Evolutionary conservation across 164 flowering plant species (phyloP), one percentile per base, ranked within the genome.

Genomic region (Platanus orientalis): DNA sequence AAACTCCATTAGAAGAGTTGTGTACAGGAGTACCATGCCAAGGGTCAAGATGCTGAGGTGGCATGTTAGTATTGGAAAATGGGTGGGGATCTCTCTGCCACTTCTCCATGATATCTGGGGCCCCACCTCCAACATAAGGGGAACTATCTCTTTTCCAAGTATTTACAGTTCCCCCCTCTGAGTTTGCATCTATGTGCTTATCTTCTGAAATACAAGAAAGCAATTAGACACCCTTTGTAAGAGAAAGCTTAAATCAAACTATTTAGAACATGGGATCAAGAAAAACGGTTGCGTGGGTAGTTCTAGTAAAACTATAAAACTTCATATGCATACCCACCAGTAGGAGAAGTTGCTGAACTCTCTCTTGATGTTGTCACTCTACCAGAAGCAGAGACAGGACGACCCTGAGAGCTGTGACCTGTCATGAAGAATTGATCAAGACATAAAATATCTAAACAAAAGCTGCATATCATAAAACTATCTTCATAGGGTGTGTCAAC

Each of bases 1-100:
- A 95, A 67, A 78, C 83, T 52, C 89, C 96, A 74, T 81, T 80
- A 48, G 84, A 89, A 68, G 82, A 71, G 65, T 75, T 81, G 57
- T 76, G 78, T 25, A 81, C 66, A 36, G 90, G 84, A 58, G 78
- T 54, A 65, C 88, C 94, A 70, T 74, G 94, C 97, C 96, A 92
- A 52, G 82, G 77, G 23, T 79, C 90, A 80, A 76, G 87, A 59
- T 80, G 86, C 67, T 79, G 96, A 36, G 82, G 84, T 16, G 79
- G 80, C 62, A 84, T 75, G 71, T 66, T 79, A 25, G 81, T 58
- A 71, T 78, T 78, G 19, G 72, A 78, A 67, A 78, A 90, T 36
- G 81, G 71, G 1, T 74, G 90, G 53, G 80, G 71, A 34, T 86
- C 88, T 30, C 80, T 80, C 61, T 80, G 87, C 97, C 96, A 87